A percentile compares a stretch with the other conserved stretches of the same genome.
These are phyloP conservation scores for Kentomonas sorsogonicus DNA, from an alignment of 208 protist species.

Conservation along the genomic window DNA sequence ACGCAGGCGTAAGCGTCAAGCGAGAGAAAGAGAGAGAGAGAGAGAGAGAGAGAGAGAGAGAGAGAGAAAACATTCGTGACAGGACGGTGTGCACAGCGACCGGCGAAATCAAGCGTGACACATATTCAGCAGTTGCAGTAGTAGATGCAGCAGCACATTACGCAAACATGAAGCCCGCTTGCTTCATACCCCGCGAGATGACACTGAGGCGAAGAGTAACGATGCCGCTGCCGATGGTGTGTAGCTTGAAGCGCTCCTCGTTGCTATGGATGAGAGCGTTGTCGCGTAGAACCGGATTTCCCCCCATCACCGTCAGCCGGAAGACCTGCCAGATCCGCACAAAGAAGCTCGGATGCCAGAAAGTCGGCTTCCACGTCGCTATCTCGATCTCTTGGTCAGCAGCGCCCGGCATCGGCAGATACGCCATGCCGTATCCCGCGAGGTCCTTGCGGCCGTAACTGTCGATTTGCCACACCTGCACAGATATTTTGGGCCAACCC, in stretches of 20 bases:
- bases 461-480: constrained; percentile 88
- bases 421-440: constrained; percentile 78
- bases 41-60: constrained; percentile 9
- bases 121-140: not conserved
- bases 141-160: constrained; percentile 5
- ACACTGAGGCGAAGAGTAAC: constrained; percentile 69
- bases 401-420: constrained; percentile 55
- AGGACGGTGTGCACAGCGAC: no score
- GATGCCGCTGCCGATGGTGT: constrained; percentile 68
- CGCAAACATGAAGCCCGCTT: constrained; percentile 28
- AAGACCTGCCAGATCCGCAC: constrained; percentile 53
- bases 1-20: not conserved
- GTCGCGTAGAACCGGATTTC: constrained; percentile 76
- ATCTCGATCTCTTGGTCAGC: constrained; percentile 61
- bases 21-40: constrained; percentile 14
- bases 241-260: constrained; percentile 78
- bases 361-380: constrained; percentile 68
- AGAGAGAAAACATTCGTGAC: constrained; percentile 7
- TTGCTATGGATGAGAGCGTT: constrained; percentile 75
- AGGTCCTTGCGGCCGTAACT: constrained; percentile 82
- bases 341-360: constrained; percentile 70
- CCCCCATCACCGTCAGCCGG: constrained; percentile 63
- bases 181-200: constrained; percentile 62
- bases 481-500: constrained; percentile 84
- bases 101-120: no score